Evolutionary conservation across 305 asterid genomes (phyloP).

Genomic region (Nicotiana rustica): DNA sequence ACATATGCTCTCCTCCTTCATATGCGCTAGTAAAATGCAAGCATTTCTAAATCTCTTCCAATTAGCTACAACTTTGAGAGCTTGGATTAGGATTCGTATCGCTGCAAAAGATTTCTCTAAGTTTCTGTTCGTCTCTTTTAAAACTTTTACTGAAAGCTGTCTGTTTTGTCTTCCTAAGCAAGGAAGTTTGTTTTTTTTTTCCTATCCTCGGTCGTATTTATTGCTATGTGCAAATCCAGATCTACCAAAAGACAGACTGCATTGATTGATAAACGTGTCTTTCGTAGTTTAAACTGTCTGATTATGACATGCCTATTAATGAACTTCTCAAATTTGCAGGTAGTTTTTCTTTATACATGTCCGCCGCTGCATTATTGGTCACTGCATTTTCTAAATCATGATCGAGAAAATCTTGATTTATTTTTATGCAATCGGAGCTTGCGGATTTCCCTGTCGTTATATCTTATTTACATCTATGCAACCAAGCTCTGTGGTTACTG

Average conservation of each 20-base stretch:
- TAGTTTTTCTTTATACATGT: constrained; percentile 50
- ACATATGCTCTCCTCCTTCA: background rate
- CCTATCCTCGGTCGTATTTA: background rate
- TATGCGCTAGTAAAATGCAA: background rate
- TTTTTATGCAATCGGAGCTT: constrained; percentile 64
- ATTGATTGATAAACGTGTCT: no score
- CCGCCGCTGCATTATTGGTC: constrained; percentile 52
- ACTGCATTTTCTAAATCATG: constrained; percentile 38
- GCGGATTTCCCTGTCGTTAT: constrained; percentile 72
- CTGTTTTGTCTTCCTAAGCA: background rate
- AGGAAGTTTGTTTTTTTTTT: no score
- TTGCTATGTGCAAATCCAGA: no score
- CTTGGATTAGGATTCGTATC: background rate
- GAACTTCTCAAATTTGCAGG: constrained; percentile 39
- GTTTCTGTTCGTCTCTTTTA: background rate
- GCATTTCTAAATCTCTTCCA: background rate
- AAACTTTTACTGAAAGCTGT: background rate
- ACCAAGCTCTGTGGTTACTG: constrained; percentile 76
- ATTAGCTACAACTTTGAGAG: background rate
- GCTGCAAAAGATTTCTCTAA: background rate
- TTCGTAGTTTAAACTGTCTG: background rate
- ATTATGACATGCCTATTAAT: background rate
- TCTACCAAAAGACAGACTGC: no score
- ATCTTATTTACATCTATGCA: constrained; percentile 78
- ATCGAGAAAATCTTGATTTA: constrained; percentile 46